Base-by-base conservation (phyloP, 495 filamentous ascomycete genomes). In the Aspergillus indologenus region DNA sequence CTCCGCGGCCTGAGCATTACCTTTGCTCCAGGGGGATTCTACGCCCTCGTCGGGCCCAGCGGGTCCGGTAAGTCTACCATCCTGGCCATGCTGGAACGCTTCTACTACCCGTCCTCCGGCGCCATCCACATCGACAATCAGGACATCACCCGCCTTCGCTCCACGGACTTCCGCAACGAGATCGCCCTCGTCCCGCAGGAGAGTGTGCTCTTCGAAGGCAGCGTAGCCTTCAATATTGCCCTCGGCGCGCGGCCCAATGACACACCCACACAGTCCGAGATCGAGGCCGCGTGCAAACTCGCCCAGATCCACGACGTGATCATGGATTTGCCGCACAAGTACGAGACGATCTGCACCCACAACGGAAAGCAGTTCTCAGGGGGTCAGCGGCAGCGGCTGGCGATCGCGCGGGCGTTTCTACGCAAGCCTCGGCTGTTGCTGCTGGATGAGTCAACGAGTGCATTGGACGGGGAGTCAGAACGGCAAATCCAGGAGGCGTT, bases 361-460 rank as follows among this genome's bases (percentile, higher is more conserved):
- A 84, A 84, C 53, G 87, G 88, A 3, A 76, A 81, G 15, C 29
- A 76, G 45, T 80, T 95, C 52, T 88, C 84, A 0, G 90, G 90
- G 5, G 90, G 90, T 1, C 90, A 95, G 71, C 85, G 85, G 65
- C 90, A 93, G 67, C 76, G 90, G 15, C 69, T 95, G 18, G 81
- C 87, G 1, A 89, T 95, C 53, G 90, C 90, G 1, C 73, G 90
- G 20, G 89, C 90, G 0, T 74, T 93, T 23, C 82, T 95, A 11
- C 82, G 89, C 12, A 81, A 87, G 47, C 89, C 90, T 4, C 73
- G 78, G 47, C 72, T 93, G 26, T 69, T 93, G 60, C 72, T 95
- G 29, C 76, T 95, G 2, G 90, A 95, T 63, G 90, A 95, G 70
- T 87, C 90, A 1, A 93, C 90, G 5, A 84, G 79, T 45, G 84